A percentile compares a stretch with the other conserved stretches of the same genome.
phyloP scores from a whole-genome alignment of 2,329 filamentous ascomycete genomes.

The Alternaria infectoria region DNA sequence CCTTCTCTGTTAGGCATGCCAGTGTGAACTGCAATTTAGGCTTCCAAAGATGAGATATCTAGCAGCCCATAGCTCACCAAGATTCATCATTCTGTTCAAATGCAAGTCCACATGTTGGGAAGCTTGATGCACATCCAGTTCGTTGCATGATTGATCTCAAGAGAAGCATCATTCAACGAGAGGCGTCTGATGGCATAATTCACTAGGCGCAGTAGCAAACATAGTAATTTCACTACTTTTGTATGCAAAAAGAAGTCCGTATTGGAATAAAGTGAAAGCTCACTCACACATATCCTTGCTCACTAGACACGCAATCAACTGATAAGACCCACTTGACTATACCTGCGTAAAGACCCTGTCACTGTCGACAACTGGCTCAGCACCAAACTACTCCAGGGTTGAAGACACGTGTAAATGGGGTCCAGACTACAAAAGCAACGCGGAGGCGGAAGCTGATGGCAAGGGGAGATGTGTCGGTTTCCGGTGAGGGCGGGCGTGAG shows the following conservation, averaged over 20 bases:
- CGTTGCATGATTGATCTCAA: not conserved
- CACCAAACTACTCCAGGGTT: not conserved
- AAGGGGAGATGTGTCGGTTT: constrained; percentile 19
- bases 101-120: not conserved
- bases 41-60: not conserved
- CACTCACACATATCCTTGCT: not conserved
- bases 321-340: not conserved
- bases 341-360: not conserved
- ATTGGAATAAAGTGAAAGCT: not conserved
- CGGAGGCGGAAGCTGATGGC: constrained; percentile 13
- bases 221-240: not conserved
- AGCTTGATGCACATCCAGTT: too few species aligned
- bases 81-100: not conserved
- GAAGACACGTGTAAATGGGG: not conserved
- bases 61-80: not conserved
- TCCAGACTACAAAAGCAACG: constrained; percentile 2
- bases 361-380: not conserved
- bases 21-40: not conserved
- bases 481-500: constrained; percentile 29
- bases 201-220: not conserved
- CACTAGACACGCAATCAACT: not conserved
- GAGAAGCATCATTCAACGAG: not conserved
- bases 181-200: not conserved
- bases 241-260: not conserved
- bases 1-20: not conserved